Evolutionary conservation across 306 rosid species (phyloP).

Genomic region (Trichosanthes truncata): DNA sequence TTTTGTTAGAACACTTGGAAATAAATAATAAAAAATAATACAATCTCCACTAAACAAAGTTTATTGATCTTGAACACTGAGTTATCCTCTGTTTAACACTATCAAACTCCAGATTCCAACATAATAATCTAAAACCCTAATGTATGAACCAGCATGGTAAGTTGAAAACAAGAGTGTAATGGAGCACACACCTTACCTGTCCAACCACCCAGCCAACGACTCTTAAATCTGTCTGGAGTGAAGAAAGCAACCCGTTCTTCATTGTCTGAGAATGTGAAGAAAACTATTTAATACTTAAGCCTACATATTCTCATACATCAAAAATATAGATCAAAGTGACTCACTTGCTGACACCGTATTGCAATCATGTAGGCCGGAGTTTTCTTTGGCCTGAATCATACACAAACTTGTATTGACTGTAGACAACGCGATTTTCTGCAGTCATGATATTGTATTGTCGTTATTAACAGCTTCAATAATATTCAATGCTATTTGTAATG

Average conservation of each 20-base stretch:
- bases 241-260: conserved; percentile 19
- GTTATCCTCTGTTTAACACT: background rate
- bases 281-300: conserved; percentile 8
- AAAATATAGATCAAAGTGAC: conserved; percentile 23
- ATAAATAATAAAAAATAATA: background rate
- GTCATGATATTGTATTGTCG: background rate
- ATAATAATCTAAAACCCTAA: background rate
- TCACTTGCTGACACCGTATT: conserved; percentile 25
- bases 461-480: background rate
- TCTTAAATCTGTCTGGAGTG: conserved; percentile 44
- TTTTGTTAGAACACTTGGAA: background rate
- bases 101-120: background rate
- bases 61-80: background rate
- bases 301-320: conserved; percentile 9
- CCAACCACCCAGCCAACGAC: conserved; percentile 91
- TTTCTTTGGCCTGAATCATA: conserved; percentile 13
- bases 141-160: background rate
- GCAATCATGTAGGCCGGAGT: conserved; percentile 1
- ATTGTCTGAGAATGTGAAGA: conserved; percentile 18
- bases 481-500: background rate
- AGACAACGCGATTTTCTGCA: conserved; percentile 33
- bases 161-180: background rate
- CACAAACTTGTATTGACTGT: conserved; percentile 18
- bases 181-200: conserved; percentile 41
- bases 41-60: background rate